A percentile compares a stretch with the other conserved stretches of the same genome.
These are phyloP conservation scores for Pseudonitzschia pungens DNA, from an alignment of 108 stramenopile species.

Conservation along the genomic window DNA sequence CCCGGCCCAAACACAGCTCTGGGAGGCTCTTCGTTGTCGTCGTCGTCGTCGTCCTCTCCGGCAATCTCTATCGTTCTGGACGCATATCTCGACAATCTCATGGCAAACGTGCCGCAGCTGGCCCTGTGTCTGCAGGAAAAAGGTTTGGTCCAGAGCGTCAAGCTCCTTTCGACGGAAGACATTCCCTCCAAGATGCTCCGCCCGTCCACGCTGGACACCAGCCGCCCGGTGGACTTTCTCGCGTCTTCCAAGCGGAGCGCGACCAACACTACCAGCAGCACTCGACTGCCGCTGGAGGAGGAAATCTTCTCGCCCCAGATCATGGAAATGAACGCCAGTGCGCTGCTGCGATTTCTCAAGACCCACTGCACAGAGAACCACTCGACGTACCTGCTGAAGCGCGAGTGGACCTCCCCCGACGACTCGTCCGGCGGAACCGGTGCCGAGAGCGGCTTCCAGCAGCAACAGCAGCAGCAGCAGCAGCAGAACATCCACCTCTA, in stretches of 20 bases:
- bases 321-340: conserved; percentile 87
- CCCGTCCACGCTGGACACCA: conserved; percentile 62
- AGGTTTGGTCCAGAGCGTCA: conserved; percentile 81
- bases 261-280: not conserved
- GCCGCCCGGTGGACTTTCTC: conserved; percentile 33
- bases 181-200: conserved; percentile 76
- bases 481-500: conserved; percentile 79
- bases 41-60: too few relatives aligned
- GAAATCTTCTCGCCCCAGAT: conserved; percentile 75
- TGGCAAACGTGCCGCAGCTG: conserved; percentile 87
- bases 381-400: conserved; percentile 72
- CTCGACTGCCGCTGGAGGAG: not conserved
- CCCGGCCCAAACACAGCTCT: not conserved
- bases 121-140: conserved; percentile 79
- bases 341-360: conserved; percentile 76
- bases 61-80: conserved; percentile 74
- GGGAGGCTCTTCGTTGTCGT: not conserved
- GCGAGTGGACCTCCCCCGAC: conserved; percentile 23
- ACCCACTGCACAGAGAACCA: conserved; percentile 80
- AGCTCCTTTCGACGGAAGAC: conserved; percentile 67
- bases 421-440: not conserved
- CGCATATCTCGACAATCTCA: conserved; percentile 84
- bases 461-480: conserved; percentile 28
- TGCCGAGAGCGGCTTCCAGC: not conserved
- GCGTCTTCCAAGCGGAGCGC: conserved; percentile 4